phyloP scores from a whole-genome alignment of 2,329 filamentous ascomycete genomes.

The Talaromyces sp. region DNA sequence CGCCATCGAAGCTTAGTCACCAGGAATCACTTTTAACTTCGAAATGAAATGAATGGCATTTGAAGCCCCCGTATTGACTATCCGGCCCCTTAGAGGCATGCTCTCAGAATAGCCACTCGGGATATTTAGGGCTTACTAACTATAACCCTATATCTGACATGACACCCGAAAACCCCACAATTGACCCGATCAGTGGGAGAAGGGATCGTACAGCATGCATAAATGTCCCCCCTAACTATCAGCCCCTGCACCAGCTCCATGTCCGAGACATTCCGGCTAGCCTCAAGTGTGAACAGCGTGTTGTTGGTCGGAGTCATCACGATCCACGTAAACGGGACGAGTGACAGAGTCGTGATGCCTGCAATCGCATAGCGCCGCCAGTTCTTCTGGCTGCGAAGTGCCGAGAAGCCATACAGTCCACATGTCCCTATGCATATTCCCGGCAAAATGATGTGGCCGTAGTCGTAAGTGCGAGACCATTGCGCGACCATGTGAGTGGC shows the following conservation, averaged over 20 bases:
- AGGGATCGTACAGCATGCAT: slow-evolving; percentile 24
- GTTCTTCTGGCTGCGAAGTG: background rate
- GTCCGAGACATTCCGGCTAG: background rate
- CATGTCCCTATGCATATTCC: slow-evolving; percentile 28
- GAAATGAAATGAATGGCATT: background rate
- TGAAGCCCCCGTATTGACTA: background rate
- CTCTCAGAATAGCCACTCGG: background rate
- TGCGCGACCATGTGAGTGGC: slow-evolving; percentile 30
- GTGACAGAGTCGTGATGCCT: slow-evolving; percentile 30
- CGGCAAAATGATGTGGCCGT: slow-evolving; percentile 34
- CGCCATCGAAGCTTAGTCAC: background rate
- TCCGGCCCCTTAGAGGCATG: background rate
- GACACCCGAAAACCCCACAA: slow-evolving; percentile 14
- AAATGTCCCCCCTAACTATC: slow-evolving; percentile 29
- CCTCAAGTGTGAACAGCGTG: slow-evolving; percentile 26
- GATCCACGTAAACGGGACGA: slow-evolving; percentile 41
- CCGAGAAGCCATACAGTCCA: slow-evolving; percentile 25
- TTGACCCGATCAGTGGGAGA: slow-evolving; percentile 13
- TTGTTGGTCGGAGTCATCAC: slow-evolving; percentile 39
- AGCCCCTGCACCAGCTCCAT: slow-evolving; percentile 19
- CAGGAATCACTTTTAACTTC: background rate
- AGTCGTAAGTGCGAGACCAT: slow-evolving; percentile 38
- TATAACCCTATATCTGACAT: background rate
- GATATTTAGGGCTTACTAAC: background rate
- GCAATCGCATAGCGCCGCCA: slow-evolving; percentile 26